A percentile compares a stretch with the other conserved stretches of the same genome.
phyloP scores from a whole-genome alignment of 805 yeast genomes.

The Myxozyma mucilagina region DNA sequence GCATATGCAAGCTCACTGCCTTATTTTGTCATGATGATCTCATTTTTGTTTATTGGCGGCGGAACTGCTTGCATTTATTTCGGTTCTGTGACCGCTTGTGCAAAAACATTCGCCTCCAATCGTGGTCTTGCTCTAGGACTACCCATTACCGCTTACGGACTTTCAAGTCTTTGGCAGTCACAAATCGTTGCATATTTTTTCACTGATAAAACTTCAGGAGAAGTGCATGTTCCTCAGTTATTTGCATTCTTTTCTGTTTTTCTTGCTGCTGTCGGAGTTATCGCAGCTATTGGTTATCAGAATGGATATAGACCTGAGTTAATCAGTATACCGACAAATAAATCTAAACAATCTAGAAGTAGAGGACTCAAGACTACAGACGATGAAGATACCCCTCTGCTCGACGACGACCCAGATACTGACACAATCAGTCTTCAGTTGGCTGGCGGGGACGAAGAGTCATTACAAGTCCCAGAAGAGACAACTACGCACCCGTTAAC shows the following conservation, averaged over 20 bases:
- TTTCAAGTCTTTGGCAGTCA: conserved; percentile 74
- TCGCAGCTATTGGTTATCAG: conserved; percentile 23
- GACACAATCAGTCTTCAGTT: background rate
- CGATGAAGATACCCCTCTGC: conserved; percentile 12
- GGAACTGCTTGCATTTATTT: conserved; percentile 45
- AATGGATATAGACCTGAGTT: conserved; percentile 12
- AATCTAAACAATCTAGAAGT: background rate
- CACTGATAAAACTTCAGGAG: conserved; percentile 31
- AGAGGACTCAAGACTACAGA: background rate
- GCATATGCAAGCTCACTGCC: conserved; percentile 21
- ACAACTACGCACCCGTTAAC: conserved; percentile 15
- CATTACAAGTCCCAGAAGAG: background rate
- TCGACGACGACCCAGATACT: background rate
- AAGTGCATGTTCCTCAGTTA: conserved; percentile 26
- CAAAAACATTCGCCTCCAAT: conserved; percentile 38
- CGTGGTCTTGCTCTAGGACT: conserved; percentile 81
- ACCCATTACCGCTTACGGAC: conserved; percentile 86
- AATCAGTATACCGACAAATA: background rate
- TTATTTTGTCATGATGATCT: conserved; percentile 33
- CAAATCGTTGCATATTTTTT: conserved; percentile 51
- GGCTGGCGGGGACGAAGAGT: background rate
- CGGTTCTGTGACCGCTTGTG: conserved; percentile 36
- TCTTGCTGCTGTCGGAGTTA: conserved; percentile 21
- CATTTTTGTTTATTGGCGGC: conserved; percentile 42
- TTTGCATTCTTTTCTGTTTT: conserved; percentile 32